A percentile compares a stretch with the other conserved stretches of the same genome.
These are phyloP conservation scores for Dryadomyces quercus-mongolicae DNA, from an alignment of 2,329 filamentous ascomycete genomes.

Conservation along the genomic window DNA sequence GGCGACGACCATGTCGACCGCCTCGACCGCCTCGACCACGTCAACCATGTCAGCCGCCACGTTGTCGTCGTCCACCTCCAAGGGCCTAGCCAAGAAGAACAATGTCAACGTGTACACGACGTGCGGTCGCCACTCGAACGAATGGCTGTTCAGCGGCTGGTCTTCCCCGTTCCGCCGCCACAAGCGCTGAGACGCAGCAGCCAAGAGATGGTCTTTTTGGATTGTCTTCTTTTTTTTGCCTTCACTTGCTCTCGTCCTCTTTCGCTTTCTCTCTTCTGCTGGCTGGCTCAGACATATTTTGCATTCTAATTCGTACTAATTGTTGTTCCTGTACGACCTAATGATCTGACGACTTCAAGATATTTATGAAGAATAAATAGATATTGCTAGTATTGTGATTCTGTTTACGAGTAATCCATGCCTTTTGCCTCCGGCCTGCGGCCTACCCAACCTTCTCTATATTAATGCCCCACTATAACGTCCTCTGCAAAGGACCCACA, in stretches of 20 bases:
- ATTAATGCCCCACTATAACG: background rate
- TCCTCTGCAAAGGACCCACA: background rate
- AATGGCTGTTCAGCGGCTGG: conserved; percentile 17
- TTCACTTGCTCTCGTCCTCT: background rate
- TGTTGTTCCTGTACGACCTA: background rate
- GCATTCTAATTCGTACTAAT: too few species aligned
- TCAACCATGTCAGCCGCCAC: background rate
- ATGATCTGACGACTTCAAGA: background rate
- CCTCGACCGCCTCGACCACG: background rate
- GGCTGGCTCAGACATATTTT: background rate
- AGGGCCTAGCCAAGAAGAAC: conserved; percentile 5
- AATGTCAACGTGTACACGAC: conserved; percentile 15
- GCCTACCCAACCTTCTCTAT: too few species aligned
- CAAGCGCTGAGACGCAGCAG: background rate
- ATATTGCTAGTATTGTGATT: background rate
- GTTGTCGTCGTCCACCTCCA: background rate
- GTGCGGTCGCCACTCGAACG: conserved; percentile 14
- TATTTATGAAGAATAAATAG: background rate
- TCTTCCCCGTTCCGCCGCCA: conserved; percentile 7
- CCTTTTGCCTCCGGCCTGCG: too few species aligned
- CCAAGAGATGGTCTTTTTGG: background rate
- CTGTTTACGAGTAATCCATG: too few species aligned
- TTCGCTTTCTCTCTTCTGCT: background rate
- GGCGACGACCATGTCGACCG: background rate
- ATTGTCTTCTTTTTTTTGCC: background rate